Evolutionary conservation across 2,329 filamentous ascomycete species (phyloP).

Genomic region (Penicillium sp.): DNA sequence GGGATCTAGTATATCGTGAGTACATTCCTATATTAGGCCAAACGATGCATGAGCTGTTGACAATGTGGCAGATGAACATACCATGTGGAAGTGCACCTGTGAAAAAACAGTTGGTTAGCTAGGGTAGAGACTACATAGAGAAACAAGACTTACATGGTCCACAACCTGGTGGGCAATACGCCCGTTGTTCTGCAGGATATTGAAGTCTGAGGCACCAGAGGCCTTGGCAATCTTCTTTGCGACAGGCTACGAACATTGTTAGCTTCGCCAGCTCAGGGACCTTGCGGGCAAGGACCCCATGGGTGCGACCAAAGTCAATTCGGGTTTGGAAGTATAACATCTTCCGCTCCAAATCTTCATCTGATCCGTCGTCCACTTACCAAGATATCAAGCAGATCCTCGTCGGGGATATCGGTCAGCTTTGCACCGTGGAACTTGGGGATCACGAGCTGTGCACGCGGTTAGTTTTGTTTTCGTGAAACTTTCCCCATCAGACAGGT

Average conservation of each 20-base stretch:
- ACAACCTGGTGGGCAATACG: slow-evolving; percentile 88
- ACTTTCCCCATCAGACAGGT: background rate
- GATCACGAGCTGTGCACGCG: slow-evolving; percentile 73
- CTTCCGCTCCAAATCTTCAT: background rate
- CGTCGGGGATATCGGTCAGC: slow-evolving; percentile 89
- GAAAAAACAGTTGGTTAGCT: slow-evolving; percentile 3
- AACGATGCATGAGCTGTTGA: too few species aligned
- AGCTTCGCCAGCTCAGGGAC: slow-evolving; percentile 7
- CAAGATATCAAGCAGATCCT: slow-evolving; percentile 78
- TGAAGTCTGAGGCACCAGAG: slow-evolving; percentile 77
- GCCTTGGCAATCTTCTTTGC: slow-evolving; percentile 84
- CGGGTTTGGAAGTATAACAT: background rate
- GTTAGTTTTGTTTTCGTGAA: background rate
- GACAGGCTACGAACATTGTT: slow-evolving; percentile 59
- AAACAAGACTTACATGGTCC: slow-evolving; percentile 69
- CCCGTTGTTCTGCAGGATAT: slow-evolving; percentile 96
- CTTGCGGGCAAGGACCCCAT: slow-evolving; percentile 7
- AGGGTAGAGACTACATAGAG: background rate
- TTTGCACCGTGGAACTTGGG: slow-evolving; percentile 94
- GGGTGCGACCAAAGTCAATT: background rate
- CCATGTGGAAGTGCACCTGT: slow-evolving; percentile 91
- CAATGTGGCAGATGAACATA: slow-evolving; percentile 42
- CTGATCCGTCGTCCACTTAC: slow-evolving; percentile 47
- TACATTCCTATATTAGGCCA: background rate
- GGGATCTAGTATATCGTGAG: slow-evolving; percentile 66